These are phyloP conservation scores for Tylopilus plumbeoviolaceoides DNA, from an alignment of 768 basidiomycete species.

Conservation along the genomic window DNA sequence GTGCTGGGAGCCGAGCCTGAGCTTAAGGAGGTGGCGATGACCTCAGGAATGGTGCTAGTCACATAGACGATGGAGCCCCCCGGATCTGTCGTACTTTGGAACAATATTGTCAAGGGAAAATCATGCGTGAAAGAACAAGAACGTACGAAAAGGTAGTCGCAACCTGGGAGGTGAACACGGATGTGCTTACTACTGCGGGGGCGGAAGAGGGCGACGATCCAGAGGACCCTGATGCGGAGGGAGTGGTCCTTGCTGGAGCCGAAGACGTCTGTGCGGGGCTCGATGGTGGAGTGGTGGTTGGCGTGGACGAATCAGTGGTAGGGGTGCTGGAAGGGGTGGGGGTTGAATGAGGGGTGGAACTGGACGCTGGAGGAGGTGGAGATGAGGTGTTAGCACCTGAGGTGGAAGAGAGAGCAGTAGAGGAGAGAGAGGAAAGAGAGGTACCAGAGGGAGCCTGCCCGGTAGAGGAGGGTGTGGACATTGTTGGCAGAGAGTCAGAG, in stretches of 20 bases:
- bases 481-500: background rate
- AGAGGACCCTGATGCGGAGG: background rate
- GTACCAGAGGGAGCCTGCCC: slow-evolving; percentile 13
- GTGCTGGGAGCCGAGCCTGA: background rate
- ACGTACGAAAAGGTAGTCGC: slow-evolving; percentile 19
- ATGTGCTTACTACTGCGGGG: background rate
- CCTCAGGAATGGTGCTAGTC: slow-evolving; percentile 16
- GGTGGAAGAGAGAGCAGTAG: background rate
- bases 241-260: background rate
- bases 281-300: slow-evolving; percentile 1
- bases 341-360: background rate
- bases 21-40: slow-evolving; percentile 12
- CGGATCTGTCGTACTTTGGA: slow-evolving; percentile 20
- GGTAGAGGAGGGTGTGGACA: background rate
- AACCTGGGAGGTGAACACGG: slow-evolving; percentile 16
- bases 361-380: slow-evolving; percentile 4
- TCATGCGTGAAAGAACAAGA: too few species aligned
- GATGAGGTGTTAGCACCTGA: slow-evolving; percentile 17
- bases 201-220: background rate
- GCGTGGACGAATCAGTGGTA: background rate
- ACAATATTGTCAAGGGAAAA: background rate
- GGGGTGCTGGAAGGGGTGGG: slow-evolving; percentile 2
- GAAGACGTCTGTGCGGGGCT: background rate
- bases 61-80: slow-evolving; percentile 17
- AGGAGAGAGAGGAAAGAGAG: slow-evolving; percentile 11